Evolutionary conservation across 768 basidiomycete species (phyloP), one percentile per base, ranked within the genome.

Genomic region (Clitopilus hobsonii): DNA sequence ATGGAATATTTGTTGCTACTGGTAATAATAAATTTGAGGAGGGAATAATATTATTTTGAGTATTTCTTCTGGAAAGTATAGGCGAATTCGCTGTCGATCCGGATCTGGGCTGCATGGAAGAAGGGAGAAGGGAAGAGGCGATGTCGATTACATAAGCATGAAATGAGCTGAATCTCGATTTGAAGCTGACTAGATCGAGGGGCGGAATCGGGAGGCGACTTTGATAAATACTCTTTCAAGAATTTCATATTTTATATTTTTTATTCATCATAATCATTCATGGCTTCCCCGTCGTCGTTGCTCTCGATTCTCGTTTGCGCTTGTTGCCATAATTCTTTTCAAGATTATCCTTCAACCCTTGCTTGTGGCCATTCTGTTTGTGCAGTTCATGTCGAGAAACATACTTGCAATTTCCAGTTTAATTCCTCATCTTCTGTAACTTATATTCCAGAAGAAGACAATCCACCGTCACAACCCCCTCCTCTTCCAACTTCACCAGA

Each of bases 281-380:
- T 56, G 55, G 55, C 38, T 28, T 24, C 51, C 60, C 41, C 41
- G 41, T 45, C 41, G n/a, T 64, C 61, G 45, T 58, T 58, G 49
- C 62, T 55, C 49, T 54, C 56, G 26, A 61, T 59, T 20, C 60
- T 58, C 18, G 50, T 45, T 52, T 91, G 89, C 63, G 77, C 82
- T 2, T 63, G 81, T 67, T 89, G 89, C 60, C 3, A 80, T 75
- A 7, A 69, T 78, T 54, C 75, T 62, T 65, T 94, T 75, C 77
- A 27, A 45, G 41, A 45, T 71, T 69, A 60, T 74, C 92, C 74
- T 70, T 87, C 61, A 73, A 94, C 75, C 0, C 84, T 96, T 36
- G 80, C 74, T 61, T 97, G 94, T 64, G 94, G 94, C 52, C 94
- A 97, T 66, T 79, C 92, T 20, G 58, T 95, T 58, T 97, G 93